Conservation (phyloP, 805 yeast species). For the Myxozyma vanderwaltii region DNA sequence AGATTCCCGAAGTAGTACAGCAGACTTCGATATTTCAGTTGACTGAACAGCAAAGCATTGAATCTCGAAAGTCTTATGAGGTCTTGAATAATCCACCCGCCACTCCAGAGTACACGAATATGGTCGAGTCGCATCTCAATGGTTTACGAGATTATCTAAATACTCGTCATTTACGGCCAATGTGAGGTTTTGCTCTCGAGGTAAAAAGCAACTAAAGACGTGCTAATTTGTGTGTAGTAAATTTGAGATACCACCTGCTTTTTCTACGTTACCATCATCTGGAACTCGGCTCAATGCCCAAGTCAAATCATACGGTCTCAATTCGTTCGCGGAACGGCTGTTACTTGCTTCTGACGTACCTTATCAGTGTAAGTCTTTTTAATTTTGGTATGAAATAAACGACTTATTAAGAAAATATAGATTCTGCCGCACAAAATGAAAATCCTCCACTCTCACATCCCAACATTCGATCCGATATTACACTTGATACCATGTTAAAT, state of each 20-base stretch:
- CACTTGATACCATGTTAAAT: slow-evolving; percentile 6
- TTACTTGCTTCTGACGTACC: slow-evolving; percentile 18
- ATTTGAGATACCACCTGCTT: slow-evolving; percentile 14
- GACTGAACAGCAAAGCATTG: slow-evolving; percentile 16
- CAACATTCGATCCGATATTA: background rate
- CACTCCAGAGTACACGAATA: slow-evolving; percentile 1
- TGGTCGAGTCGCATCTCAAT: slow-evolving; percentile 17
- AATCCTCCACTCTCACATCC: slow-evolving; percentile 1
- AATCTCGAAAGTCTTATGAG: slow-evolving; percentile 16
- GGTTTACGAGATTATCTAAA: slow-evolving; percentile 17
- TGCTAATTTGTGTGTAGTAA: background rate
- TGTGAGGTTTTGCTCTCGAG: slow-evolving; percentile 12
- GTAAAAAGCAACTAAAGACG: background rate
- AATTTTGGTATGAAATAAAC: background rate
- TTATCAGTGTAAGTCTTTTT: slow-evolving; percentile 9
- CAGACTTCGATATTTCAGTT: slow-evolving; percentile 26
- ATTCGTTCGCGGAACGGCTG: slow-evolving; percentile 19
- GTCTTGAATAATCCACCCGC: slow-evolving; percentile 8
- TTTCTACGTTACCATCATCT: slow-evolving; percentile 11
- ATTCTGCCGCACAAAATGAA: background rate
- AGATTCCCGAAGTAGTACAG: slow-evolving; percentile 10
- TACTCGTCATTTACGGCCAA: slow-evolving; percentile 13
- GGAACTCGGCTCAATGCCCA: slow-evolving; percentile 1
- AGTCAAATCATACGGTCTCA: slow-evolving; percentile 8
- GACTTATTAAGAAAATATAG: background rate